Evolutionary conservation across 2,329 filamentous ascomycete species (phyloP), one percentile per base, ranked within the genome.

Genomic region (Ceratocystiopsis minuta): DNA sequence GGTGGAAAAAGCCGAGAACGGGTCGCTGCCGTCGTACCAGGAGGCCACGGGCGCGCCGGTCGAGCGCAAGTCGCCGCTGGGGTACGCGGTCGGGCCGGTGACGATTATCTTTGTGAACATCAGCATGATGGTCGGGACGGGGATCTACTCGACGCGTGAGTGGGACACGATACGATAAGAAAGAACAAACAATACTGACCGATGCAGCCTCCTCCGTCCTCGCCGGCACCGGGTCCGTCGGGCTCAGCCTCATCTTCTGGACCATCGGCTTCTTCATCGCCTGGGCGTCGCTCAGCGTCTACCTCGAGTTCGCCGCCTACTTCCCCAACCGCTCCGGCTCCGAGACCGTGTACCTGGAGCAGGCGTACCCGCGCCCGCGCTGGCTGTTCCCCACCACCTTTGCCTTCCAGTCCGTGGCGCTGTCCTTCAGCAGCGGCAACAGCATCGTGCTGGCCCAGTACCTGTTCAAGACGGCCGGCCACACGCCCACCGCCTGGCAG

Each of bases 331-430:
- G 77, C 9, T 78, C 71, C 2, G 77, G 76, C 0, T 67, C 68
- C 0, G 74, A 81, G 50, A 75, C 78, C 0, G 76, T 78, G 0
- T 81, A 79, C 48, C 63, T 81, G 0, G 77, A 81, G 49, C 77
- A 81, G 51, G 71, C 74, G 0, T 82, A 69, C 47, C 75, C 75
- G 1, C 64, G 72, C 1, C 78, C 77, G 0, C 68, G 64, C 42
- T 77, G 73, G 51, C 65, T 81, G 45, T 72, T 81, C 39, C 74
- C 76, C 0, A 71, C 72, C 0, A 63, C 72, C 0, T 81, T 77
- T 52, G 77, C 77, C 0, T 67, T 78, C 3, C 72, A 77, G 51
- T 66, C 68, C 0, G 72, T 80, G 2, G 54, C 77, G 1, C 57
- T 81, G 4, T 78, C 76, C 0, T 81, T 80, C 48, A 72, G 70